phyloP scores from a whole-genome alignment of 371 early-diverging fungal genomes.

The Dentiscutata heterogama region DNA sequence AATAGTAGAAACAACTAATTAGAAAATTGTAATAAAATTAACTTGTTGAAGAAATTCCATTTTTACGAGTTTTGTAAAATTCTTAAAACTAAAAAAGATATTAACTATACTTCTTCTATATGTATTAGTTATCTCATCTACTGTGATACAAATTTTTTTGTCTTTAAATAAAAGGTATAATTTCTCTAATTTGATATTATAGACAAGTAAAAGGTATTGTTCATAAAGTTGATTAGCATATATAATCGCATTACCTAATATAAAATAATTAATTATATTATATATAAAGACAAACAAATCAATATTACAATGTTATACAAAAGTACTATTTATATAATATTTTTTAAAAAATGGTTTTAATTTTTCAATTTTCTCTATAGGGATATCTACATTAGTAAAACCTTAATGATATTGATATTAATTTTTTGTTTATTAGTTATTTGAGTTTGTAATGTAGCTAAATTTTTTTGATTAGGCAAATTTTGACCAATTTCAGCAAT shows the following conservation, averaged over 20 bases:
- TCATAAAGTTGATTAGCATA: not conserved
- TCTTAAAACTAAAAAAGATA: not conserved
- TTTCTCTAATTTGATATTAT: conserved; percentile 3
- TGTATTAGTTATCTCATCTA: conserved; percentile 1
- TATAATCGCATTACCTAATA: not conserved
- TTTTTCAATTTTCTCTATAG: too few species aligned
- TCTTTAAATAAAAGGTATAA: not conserved
- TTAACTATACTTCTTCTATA: not conserved
- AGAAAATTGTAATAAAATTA: too few species aligned
- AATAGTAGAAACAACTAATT: too few species aligned
- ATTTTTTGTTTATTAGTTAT: too few species aligned
- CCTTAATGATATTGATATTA: too few species aligned
- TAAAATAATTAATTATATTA: not conserved
- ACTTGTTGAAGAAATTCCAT: too few species aligned
- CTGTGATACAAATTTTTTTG: conserved; percentile 1
- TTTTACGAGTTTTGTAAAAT: too few species aligned
- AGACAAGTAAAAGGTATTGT: not conserved
- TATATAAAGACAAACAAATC: too few species aligned
- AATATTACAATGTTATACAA: not conserved
- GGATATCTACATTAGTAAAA: too few species aligned
- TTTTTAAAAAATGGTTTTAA: not conserved
- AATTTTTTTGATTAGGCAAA: too few species aligned
- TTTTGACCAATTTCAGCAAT: too few species aligned
- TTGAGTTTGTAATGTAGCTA: too few species aligned
- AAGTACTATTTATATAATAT: not conserved